phyloP scores from a whole-genome alignment of 1,139 yeast genomes.

The Geotrichum carabidarum region DNA sequence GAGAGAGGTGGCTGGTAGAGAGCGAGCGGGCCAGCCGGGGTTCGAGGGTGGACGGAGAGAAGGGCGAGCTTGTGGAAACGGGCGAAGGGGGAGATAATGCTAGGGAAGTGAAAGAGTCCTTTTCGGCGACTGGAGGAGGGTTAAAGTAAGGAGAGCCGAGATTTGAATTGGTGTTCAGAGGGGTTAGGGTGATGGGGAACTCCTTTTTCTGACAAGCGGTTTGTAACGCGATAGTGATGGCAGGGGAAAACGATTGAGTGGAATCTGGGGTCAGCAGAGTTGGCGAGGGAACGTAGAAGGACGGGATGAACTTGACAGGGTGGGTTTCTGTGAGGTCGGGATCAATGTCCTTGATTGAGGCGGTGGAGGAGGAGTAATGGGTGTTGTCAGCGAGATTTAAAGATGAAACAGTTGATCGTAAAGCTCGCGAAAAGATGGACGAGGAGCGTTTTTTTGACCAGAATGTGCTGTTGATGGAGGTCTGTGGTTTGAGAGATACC shows the following conservation, averaged over 20 bases:
- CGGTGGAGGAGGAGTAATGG: neutral
- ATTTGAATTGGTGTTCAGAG: neutral
- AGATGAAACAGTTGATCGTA: constrained; percentile 3
- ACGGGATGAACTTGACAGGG: neutral
- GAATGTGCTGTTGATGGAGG: neutral
- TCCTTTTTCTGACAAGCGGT: neutral
- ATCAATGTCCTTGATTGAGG: neutral
- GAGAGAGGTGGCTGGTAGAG: neutral
- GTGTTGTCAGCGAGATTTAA: neutral
- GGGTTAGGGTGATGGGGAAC: constrained; percentile 5
- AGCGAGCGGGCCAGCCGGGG: neutral
- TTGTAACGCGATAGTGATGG: too few species aligned
- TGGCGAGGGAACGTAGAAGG: neutral
- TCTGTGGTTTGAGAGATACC: neutral
- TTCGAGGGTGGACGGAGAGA: neutral
- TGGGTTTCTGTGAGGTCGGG: neutral
- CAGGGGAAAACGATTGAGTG: neutral
- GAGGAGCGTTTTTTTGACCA: neutral
- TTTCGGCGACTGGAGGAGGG: neutral
- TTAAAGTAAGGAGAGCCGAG: neutral
- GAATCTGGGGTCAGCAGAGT: neutral
- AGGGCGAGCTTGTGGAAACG: neutral
- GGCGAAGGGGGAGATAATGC: constrained; percentile 12
- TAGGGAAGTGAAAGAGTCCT: too few species aligned
- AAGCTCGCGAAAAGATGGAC: neutral